A percentile compares a stretch with the other conserved stretches of the same genome.
phyloP scores from a whole-genome alignment of 2,329 filamentous ascomycete genomes.

The Ophiosphaerella narmari region DNA sequence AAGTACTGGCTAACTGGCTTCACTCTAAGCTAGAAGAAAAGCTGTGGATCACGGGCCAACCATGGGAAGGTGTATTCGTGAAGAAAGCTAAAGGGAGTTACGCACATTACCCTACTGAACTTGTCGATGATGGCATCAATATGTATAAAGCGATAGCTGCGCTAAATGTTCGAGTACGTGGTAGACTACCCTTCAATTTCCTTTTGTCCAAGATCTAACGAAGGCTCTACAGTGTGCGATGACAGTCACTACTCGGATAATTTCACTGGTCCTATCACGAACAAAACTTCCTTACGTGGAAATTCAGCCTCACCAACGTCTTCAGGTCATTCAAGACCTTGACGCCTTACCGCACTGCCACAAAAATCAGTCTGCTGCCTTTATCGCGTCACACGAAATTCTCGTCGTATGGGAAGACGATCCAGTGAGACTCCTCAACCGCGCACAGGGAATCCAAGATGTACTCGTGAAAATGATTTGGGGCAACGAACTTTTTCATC shows the following conservation, averaged over 20 bases:
- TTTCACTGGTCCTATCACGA: slow-evolving; percentile 60
- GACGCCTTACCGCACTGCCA: slow-evolving; percentile 63
- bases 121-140: slow-evolving; percentile 52
- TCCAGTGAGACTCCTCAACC: slow-evolving; percentile 68
- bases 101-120: slow-evolving; percentile 55
- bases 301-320: slow-evolving; percentile 60
- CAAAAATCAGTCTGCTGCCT: slow-evolving; percentile 81
- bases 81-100: slow-evolving; percentile 59
- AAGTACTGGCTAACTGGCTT: slow-evolving; percentile 68
- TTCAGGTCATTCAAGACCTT: slow-evolving; percentile 66
- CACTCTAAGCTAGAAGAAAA: slow-evolving; percentile 65
- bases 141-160: slow-evolving; percentile 56
- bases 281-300: slow-evolving; percentile 61
- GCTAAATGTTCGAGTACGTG: slow-evolving; percentile 60
- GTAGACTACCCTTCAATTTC: background rate
- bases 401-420: slow-evolving; percentile 85
- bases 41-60: slow-evolving; percentile 54
- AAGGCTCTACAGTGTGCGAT: slow-evolving; percentile 61
- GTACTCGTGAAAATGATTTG: slow-evolving; percentile 76
- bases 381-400: slow-evolving; percentile 71
- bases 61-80: slow-evolving; percentile 60
- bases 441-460: slow-evolving; percentile 73
- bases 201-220: background rate
- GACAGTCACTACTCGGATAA: slow-evolving; percentile 69
- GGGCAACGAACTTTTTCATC: slow-evolving; percentile 53